These are phyloP conservation scores for Phytomonas sp. DNA, from an alignment of 208 protist species.

Conservation along the genomic window DNA sequence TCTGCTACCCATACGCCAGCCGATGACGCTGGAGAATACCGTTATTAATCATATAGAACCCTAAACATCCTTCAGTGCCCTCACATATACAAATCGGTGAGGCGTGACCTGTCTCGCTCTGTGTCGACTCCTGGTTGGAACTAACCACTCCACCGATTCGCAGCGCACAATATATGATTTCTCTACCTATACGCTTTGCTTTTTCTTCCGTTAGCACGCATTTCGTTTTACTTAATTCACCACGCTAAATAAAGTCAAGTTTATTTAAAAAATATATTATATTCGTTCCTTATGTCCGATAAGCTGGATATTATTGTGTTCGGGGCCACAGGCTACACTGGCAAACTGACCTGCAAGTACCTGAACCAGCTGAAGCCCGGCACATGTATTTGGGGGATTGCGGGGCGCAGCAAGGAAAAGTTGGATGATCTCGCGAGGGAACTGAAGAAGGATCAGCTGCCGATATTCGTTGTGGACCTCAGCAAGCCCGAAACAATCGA, in stretches of 20 bases:
- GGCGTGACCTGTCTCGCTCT: not conserved
- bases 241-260: not conserved
- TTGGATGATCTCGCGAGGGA: conserved; percentile 42
- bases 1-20: not conserved
- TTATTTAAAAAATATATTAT: conserved; percentile 6
- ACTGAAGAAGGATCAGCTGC: conserved; percentile 27
- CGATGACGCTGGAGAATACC: not conserved
- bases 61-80: not conserved
- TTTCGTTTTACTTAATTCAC: conserved; percentile 7
- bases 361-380: conserved; percentile 23
- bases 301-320: conserved; percentile 70
- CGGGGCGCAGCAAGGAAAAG: conserved; percentile 60
- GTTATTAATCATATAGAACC: not conserved
- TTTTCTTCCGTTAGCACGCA: conserved; percentile 3
- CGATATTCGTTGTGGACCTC: conserved; percentile 39
- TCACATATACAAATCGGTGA: not conserved
- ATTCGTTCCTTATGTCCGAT: conserved; percentile 4
- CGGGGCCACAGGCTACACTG: conserved; percentile 85
- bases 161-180: not conserved
- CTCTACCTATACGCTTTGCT: conserved; percentile 6
- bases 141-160: not conserved
- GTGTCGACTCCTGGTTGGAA: not conserved
- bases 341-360: conserved; percentile 60
- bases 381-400: conserved; percentile 51
- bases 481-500: conserved; percentile 43